Evolutionary conservation across 768 basidiomycete species (phyloP).

Genomic region (Russula abietina): DNA sequence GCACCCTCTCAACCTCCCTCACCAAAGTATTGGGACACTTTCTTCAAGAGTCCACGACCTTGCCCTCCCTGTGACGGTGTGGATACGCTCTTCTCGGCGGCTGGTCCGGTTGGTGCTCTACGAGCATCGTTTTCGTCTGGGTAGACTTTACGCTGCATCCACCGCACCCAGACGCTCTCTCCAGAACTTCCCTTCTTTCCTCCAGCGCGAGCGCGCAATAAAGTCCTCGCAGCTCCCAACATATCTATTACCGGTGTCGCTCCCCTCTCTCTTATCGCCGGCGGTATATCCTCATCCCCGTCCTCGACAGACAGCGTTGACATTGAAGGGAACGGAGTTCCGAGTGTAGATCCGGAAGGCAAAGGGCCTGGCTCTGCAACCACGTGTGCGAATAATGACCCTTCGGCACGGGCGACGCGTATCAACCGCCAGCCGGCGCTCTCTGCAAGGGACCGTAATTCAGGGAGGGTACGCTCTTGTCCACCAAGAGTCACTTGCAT

Average conservation of each 20-base stretch:
- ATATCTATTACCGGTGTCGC: constrained; percentile 23
- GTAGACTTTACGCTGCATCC: constrained; percentile 18
- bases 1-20: constrained; percentile 16
- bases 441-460: constrained; percentile 45
- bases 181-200: constrained; percentile 15
- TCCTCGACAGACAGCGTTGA: neutral
- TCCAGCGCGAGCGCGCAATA: constrained; percentile 15
- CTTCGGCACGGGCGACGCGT: constrained; percentile 50
- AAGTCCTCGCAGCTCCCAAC: constrained; percentile 20
- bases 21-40: constrained; percentile 25
- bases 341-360: constrained; percentile 29
- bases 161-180: constrained; percentile 17
- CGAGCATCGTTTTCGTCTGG: constrained; percentile 18
- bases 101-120: constrained; percentile 3
- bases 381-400: constrained; percentile 66
- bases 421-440: constrained; percentile 59
- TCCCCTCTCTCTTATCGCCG: constrained; percentile 15
- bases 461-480: constrained; percentile 61
- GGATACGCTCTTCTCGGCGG: constrained; percentile 7
- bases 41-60: constrained; percentile 22
- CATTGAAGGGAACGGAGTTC: constrained; percentile 2
- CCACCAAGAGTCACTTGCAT: constrained; percentile 66
- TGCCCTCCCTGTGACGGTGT: constrained; percentile 13
- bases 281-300: constrained; percentile 20
- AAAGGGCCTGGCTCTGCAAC: constrained; percentile 57